Base-by-base conservation (phyloP, 495 filamentous ascomycete genomes). In the Neurospora sp. region DNA sequence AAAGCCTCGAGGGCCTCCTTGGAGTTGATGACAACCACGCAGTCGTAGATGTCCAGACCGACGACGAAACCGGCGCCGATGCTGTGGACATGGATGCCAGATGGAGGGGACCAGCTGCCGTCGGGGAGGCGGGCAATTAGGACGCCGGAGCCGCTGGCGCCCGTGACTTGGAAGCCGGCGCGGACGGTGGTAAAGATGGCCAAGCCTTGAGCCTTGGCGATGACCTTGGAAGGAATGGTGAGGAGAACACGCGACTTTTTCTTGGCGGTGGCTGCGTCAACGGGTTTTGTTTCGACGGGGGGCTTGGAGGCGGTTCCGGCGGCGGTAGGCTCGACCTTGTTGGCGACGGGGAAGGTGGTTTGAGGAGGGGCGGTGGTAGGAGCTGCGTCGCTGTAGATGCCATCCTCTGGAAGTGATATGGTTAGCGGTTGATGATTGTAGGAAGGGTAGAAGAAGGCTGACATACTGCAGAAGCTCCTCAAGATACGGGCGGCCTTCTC, bases 161-260 rank as follows among this genome's bases (percentile, higher is more conserved):
- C 92, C 69, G 91, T 91, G 9, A 93, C 81, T 86, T 92, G 93
- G 39, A 95, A 86, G 39, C 92, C 92, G 0, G 91, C 90, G 68
- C 92, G 90, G 87, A 94, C 92, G 20, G 91, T 92, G 0, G 92
- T 94, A 82, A 95, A 95, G 78, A 95, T 93, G 46, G 91, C 91
- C 2, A 95, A 82, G 22, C 91, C 92, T 77, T 93, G 91, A 18
- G 91, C 91, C 69, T 88, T 86, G 72, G 87, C 82, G 42, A 95
- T 90, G n/a, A 94, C 91, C 76, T 91, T 82, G 41, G 87, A 78
- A 0, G 92, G 92, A 59, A 95, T 94, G 77, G 91, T 92, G 77
- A 93, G 88, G 38, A 94, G 76, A 20, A 75, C 74, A 20, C 39
- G 18, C 39, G 71, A 69, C 37, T 75, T 71, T 59, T 79, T 78